Evolutionary conservation across 2,329 filamentous ascomycete species (phyloP), one percentile per base, ranked within the genome.

Genomic region (Ceratocystis harringtonii): DNA sequence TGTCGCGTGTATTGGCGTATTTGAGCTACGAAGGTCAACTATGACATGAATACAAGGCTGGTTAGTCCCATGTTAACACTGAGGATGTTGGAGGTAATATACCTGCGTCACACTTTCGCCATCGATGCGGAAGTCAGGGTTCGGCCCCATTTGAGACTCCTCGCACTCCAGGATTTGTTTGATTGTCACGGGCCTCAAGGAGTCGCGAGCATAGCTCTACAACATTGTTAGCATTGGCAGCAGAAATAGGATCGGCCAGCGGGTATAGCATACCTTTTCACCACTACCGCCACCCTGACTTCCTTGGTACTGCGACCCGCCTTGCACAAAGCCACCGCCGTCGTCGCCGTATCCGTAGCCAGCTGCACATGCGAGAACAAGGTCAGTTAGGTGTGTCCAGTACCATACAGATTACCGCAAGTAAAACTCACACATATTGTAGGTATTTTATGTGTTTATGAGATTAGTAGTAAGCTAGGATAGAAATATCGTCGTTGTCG

Each of bases 111-210:
- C 79, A 69, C 87, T 82, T 60, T 80, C 76, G 69, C 85, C 87
- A 76, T 97, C 94, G 71, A 97, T 88, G 69, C 85, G 85, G 81
- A 95, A 94, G 44, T 90, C 86, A 8, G 25, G 62, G 57, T 60
- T 62, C 65, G 85, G 84, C 67, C 79, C 80, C 1, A 85, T 84
- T 73, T 88, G 87, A 48, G 86, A 83, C 76, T 90, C 87, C 69
- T 88, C 81, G 69, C 90, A 89, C 69, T 95, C 90, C 72, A 92
- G 79, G 66, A 96, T 83, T 77, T 99, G 94, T 76, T 96, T 96
- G 77, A 97, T 90, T 10, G 94, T 99, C 60, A 96, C 89, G 0
- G 94, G 92, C 57, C 94, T 88, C 63, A 99, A 82, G 22, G 90
- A 92, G 71, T 96, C 90, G 75, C 95, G 89, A 70, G 82, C 81